Percentiles rank a stretch among this genome's conserved stretches.
phyloP scores from a whole-genome alignment of 2,329 filamentous ascomycete genomes.

The Talaromyces sp. region DNA sequence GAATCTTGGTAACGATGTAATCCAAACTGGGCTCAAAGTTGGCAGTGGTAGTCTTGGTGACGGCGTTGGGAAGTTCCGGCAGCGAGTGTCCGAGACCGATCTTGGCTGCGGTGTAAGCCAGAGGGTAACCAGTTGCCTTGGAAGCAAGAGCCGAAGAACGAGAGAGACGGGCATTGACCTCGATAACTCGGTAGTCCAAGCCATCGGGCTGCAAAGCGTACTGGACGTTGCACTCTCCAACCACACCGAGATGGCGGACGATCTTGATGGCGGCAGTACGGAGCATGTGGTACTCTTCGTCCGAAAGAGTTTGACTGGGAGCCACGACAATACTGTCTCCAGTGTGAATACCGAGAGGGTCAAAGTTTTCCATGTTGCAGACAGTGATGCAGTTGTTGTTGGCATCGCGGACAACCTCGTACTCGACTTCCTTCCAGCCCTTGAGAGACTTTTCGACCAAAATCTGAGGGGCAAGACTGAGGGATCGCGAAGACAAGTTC shows the following conservation, averaged over 20 bases:
- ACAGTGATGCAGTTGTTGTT: constrained; percentile 99
- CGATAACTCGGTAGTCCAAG: constrained; percentile 96
- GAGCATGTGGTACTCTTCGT: constrained; percentile 99
- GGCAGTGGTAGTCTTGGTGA: constrained; percentile 96
- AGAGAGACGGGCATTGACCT: constrained; percentile 97
- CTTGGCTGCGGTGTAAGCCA: constrained; percentile 96
- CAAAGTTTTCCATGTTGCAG: constrained; percentile 99
- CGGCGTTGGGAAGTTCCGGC: constrained; percentile 92
- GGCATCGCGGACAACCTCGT: constrained; percentile 94
- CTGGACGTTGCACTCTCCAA: constrained; percentile 98
- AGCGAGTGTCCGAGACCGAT: constrained; percentile 94
- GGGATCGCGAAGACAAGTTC: constrained; percentile 85
- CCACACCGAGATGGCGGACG: constrained; percentile 90
- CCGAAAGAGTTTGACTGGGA: constrained; percentile 91
- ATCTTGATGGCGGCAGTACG: constrained; percentile 97
- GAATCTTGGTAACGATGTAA: constrained; percentile 98
- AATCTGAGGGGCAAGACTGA: constrained; percentile 92
- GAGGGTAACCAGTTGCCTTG: constrained; percentile 94
- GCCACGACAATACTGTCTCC: constrained; percentile 98
- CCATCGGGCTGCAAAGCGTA: constrained; percentile 96
- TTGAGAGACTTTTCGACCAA: constrained; percentile 97
- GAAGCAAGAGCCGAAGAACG: constrained; percentile 94
- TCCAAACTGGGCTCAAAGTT: constrained; percentile 98
- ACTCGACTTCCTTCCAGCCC: constrained; percentile 99
- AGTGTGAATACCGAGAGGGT: constrained; percentile 94